Percentiles rank a stretch among this genome's conserved stretches.
phyloP scores from a whole-genome alignment of 1,284 basidiomycete genomes.

The Xerocomus amazonicus region DNA sequence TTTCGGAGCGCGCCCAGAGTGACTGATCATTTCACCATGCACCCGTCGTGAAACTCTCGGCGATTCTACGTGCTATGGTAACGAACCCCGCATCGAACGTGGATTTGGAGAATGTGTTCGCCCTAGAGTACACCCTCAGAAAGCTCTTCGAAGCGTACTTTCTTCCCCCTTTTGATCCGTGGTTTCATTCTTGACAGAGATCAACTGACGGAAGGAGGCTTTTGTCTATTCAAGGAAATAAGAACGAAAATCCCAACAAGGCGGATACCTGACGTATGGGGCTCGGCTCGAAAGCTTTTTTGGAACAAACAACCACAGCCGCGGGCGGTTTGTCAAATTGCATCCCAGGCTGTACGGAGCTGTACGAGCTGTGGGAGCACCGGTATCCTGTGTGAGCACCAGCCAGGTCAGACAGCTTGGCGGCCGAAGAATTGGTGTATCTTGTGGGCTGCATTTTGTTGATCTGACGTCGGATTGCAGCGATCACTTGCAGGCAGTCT shows the following conservation, averaged over 20 bases:
- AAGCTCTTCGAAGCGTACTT: neutral
- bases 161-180: neutral
- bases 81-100: neutral
- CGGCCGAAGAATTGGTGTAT: neutral
- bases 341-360: slow-evolving; percentile 20
- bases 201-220: neutral
- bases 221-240: neutral
- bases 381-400: slow-evolving; percentile 14
- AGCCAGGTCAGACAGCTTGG: neutral
- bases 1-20: neutral
- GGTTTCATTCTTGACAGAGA: neutral
- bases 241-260: neutral
- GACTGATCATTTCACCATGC: neutral
- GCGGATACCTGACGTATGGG: neutral
- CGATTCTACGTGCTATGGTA: neutral
- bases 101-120: too few species aligned
- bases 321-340: neutral
- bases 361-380: slow-evolving; percentile 15
- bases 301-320: neutral
- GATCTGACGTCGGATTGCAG: neutral
- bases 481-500: neutral
- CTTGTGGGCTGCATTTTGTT: neutral
- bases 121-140: neutral
- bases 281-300: neutral
- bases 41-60: neutral